Base-by-base conservation (phyloP, 495 filamentous ascomycete genomes). In the Cryomyces minteri region DNA sequence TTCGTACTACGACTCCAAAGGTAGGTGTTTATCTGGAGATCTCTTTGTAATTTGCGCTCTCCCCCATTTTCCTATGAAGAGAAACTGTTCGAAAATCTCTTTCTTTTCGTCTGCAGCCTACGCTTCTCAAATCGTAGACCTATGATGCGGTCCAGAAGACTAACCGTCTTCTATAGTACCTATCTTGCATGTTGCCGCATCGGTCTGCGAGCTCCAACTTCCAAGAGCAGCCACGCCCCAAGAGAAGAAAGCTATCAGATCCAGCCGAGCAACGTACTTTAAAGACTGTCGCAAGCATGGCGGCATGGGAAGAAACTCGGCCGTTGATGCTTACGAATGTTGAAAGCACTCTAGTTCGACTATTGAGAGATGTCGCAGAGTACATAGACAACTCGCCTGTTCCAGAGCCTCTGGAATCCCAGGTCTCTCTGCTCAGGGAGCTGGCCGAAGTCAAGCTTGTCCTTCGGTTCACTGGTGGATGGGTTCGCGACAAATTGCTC, bases 401-500 rank as follows among this genome's bases (percentile, higher is more conserved):
- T 11, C 6, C 44, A 5, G 29, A 33, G 10, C 43, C 48, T n/a
- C 9, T 46, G 31, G 47, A 41, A 30, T 45, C 31, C 36, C 47
- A 50, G 18, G 48, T 57, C 10, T 44, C 36, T 8, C 56, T 72
- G 11, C 66, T 71, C n/a, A 60, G 67, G 7, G 54, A 62, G 18
- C 53, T 67, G n/a, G 49, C 45, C 11, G 57, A 54, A 14, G 44
- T 53, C 25, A 55, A 57, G 31, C 39, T 62, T 28, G 65, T 77
- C 4, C 67, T 99, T 12, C 82, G 90, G 9, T 95, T 88, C 63
- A 88, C 92, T 9, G 90, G 90, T 37, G 90, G 90, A n/a, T 99
- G 90, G 90, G 92, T 99, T 30, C 78, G 90, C 36, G 90, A 99
- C 68, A 96, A 94, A 68, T 71, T 99, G 6, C 70, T 99, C 1